Evolutionary conservation across 2,329 filamentous ascomycete genomes (phyloP).

Genomic region (Nannizzia gypsea): DNA sequence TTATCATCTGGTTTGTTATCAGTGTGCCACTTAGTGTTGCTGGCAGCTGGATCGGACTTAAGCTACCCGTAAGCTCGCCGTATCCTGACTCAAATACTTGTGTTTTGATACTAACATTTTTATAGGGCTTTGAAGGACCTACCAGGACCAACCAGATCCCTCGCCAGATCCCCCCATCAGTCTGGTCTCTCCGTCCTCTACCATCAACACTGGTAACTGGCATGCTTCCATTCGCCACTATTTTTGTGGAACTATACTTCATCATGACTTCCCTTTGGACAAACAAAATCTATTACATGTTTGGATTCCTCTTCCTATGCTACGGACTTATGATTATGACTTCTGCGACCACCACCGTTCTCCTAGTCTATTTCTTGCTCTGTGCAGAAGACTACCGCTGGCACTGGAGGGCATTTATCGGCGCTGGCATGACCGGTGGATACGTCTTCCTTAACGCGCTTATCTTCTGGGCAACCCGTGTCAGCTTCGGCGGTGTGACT

Average conservation of each 20-base stretch:
- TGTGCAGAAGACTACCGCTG: constrained; percentile 97
- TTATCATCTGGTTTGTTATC: constrained; percentile 94
- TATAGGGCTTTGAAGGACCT: constrained; percentile 56
- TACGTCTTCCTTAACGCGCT: constrained; percentile 91
- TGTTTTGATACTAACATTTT: not conserved
- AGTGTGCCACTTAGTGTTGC: constrained; percentile 81
- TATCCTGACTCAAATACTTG: not conserved
- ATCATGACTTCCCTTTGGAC: constrained; percentile 99
- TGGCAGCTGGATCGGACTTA: constrained; percentile 90
- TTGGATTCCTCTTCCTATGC: constrained; percentile 95
- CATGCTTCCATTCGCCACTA: constrained; percentile 85
- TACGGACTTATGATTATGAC: constrained; percentile 97
- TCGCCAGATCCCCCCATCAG: constrained; percentile 78
- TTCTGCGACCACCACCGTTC: constrained; percentile 76
- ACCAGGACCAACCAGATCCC: constrained; percentile 97
- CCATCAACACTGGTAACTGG: constrained; percentile 89
- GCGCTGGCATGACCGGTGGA: constrained; percentile 74
- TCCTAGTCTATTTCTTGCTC: constrained; percentile 92
- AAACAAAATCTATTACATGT: constrained; percentile 99
- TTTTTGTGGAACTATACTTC: constrained; percentile 97
- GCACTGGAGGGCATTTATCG: constrained; percentile 94
- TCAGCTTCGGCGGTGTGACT: constrained; percentile 72
- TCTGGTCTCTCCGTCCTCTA: constrained; percentile 70
- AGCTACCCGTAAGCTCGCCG: constrained; percentile 40
- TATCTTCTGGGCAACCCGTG: constrained; percentile 78